Evolutionary conservation across 371 early-diverging fungal genomes (phyloP), one percentile per base, ranked within the genome.

Genomic region (Apophysomyces sp.): DNA sequence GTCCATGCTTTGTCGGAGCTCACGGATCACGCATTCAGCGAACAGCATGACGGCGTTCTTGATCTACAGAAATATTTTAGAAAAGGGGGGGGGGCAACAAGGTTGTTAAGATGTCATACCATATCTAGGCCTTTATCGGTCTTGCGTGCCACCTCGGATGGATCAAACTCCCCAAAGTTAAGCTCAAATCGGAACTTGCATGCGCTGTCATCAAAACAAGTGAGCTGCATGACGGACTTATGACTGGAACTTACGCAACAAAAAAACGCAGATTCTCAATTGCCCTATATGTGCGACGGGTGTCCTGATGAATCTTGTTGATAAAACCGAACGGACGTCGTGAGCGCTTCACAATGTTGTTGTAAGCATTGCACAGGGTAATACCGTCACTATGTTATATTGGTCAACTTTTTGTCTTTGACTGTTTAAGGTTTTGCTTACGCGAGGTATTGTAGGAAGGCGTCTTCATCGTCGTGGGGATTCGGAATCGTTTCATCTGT

Each of bases 231-330:
- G 49, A 49, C 41, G 21, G 3, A 51, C 58, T 54, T 41, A 55
- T 21, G 49, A 11, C 27, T 51, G 6, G n/a, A 4, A 71, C 83
- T 67, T 81, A 85, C 87, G 85, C 83, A 51, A 82, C 64, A 68
- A 87, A 83, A 64, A 87, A 87, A 11, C 82, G 77, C 49, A 86
- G 73, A 68, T 87, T 86, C 54, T 87, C 88, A 12, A 80, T 81
- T 5, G 80, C 84, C 54, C 88, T 74, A 66, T 83, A 87, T 3
- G 85, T 83, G n/a, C 88, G 76, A n/a, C 66, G 62, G 15, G 83
- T 86, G 55, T 86, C 83, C 13, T 75, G 71, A 49, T 87, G 84
- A 21, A 84, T 76, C 55, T 87, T 85, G 55, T 73, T 82, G 27
- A 87, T 85, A 18, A 81, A 69, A 11, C 85, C 88, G 71, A 87